Percentiles rank a stretch among this genome's conserved stretches.
Conservation (phyloP, 345 rosid species). For the Hibiscus mutabilis region DNA sequence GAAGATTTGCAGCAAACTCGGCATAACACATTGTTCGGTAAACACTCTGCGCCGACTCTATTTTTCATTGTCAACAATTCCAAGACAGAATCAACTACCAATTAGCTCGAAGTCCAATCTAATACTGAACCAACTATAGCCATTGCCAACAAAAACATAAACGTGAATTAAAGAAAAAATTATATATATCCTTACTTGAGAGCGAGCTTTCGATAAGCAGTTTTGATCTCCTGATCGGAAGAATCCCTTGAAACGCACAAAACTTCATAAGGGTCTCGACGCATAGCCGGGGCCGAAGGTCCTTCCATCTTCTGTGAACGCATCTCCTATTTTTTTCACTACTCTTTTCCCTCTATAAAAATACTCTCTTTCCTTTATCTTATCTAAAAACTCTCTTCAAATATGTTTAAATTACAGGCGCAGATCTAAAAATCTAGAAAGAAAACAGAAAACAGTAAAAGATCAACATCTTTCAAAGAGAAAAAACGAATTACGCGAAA, state of each 20-base stretch:
- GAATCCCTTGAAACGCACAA: slow-evolving; percentile 78
- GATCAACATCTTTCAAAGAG: not conserved
- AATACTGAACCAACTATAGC: not conserved
- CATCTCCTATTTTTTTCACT: slow-evolving; percentile 23
- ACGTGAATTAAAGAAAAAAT: not conserved
- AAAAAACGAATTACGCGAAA: not conserved
- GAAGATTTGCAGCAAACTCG: not conserved
- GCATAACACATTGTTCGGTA: not conserved
- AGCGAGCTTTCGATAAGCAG: slow-evolving; percentile 92
- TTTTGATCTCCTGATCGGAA: slow-evolving; percentile 86
- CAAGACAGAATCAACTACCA: not conserved
- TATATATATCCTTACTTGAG: slow-evolving; percentile 49
- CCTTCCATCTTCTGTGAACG: slow-evolving; percentile 61
- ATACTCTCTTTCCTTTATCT: not conserved
- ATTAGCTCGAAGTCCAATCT: not conserved
- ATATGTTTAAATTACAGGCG: not conserved
- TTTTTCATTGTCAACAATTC: not conserved
- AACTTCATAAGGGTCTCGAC: slow-evolving; percentile 95
- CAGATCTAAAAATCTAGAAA: not conserved
- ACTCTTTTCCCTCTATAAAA: not conserved
- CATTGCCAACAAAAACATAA: not conserved
- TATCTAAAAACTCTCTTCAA: slow-evolving; percentile 1
- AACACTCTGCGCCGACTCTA: not conserved
- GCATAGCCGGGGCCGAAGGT: slow-evolving; percentile 52
- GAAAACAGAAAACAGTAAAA: not conserved